phyloP scores from a whole-genome alignment of 208 protist species.

The Trypanosomatidae sp. region DNA sequence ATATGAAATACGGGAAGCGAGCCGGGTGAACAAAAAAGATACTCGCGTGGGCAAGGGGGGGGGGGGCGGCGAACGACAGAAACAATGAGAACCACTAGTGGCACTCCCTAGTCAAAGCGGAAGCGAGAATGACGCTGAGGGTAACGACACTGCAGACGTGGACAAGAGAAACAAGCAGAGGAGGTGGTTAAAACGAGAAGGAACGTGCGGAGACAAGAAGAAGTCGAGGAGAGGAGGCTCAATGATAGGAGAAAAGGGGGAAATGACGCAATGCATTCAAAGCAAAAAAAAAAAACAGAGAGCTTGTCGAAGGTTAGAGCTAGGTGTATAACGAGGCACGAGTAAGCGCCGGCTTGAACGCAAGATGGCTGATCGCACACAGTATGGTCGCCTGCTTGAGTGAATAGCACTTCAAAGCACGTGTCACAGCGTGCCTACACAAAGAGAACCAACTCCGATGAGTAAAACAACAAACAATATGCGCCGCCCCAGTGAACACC shows the following conservation, averaged over 20 bases:
- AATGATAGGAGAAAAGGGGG: neutral
- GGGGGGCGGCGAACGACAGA: neutral
- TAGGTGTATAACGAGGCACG: neutral
- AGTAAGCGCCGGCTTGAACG: neutral
- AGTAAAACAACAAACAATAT: slow-evolving; percentile 1
- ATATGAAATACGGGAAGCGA: neutral
- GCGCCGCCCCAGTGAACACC: neutral
- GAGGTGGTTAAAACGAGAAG: neutral
- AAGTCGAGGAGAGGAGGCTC: neutral
- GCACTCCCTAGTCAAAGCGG: neutral
- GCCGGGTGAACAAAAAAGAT: neutral
- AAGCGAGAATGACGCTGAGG: neutral
- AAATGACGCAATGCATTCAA: neutral
- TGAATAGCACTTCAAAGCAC: neutral
- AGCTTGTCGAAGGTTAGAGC: neutral
- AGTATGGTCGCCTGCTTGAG: neutral
- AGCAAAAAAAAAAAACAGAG: neutral
- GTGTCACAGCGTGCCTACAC: neutral
- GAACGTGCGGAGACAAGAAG: neutral
- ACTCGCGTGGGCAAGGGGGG: neutral
- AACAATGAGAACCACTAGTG: neutral
- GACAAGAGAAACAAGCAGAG: neutral
- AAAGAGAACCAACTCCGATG: neutral
- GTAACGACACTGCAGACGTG: neutral
- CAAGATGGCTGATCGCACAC: neutral